Evolutionary conservation across 495 filamentous ascomycete genomes (phyloP), one percentile per base, ranked within the genome.

Genomic region (Penicillium ochrochloron): DNA sequence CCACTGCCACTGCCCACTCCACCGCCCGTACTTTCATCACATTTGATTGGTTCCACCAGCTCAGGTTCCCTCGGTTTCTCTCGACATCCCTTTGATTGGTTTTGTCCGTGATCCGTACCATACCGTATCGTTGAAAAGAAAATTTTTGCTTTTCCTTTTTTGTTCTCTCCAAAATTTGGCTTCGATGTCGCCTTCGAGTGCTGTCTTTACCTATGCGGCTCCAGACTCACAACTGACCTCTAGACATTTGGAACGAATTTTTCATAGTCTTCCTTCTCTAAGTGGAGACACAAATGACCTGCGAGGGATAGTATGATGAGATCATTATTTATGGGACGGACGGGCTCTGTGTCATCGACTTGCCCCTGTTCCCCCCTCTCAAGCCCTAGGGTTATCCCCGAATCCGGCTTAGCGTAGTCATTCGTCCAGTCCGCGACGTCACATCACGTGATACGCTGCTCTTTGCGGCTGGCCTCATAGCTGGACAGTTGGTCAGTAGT

Each of bases 21-120:
- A 81, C 79, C 73, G 59, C 64, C 68, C 57, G 65, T 74, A 34
- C 69, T 80, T 74, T 1, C 66, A 64, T 75, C 73, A 60, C 57
- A 73, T 76, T 66, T 72, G 66, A 65, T 70, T 70, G 72, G 75
- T 65, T 73, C 69, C 74, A 64, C 71, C 71, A 65, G 6, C 1
- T 8, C n/a, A 29, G 39, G 31, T 54, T 54, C 27, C 27, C 51
- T 44, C 33, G 19, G 34, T 41, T 27, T 58, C 19, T 17, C 55
- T 29, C 19, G 19, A 15, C 25, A 15, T 6, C 31, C 27, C 51
- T 27, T 11, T 42, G 56, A 58, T 58, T 58, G 56, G 56, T 23
- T 31, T 31, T 17, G 12, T 33, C 33, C 11, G 34, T 1, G n/a
- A 39, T 56, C 25, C n/a, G 56, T 58, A 58, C 39, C 56, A 35